Evolutionary conservation across 2,329 filamentous ascomycete genomes (phyloP).

Genomic region (Colletotrichum limetticola): DNA sequence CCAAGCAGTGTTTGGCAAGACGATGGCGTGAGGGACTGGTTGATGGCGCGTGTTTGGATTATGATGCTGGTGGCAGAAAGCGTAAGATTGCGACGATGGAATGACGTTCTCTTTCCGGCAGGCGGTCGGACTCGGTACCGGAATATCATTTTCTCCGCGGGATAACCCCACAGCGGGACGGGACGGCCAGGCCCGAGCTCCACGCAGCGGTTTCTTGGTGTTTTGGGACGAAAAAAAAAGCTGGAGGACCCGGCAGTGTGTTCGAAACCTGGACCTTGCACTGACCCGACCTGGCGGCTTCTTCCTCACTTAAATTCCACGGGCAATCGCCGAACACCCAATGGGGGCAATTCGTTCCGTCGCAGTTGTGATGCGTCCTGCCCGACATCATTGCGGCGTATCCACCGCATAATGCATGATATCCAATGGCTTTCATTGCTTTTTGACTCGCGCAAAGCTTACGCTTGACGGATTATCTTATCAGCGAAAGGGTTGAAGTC

Average conservation of each 20-base stretch:
- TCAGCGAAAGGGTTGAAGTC: neutral
- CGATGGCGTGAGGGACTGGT: constrained; percentile 15
- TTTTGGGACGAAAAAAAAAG: constrained; percentile 32
- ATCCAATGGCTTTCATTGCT: neutral
- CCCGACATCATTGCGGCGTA: neutral
- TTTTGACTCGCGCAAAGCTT: neutral
- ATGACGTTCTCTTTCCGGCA: constrained; percentile 27
- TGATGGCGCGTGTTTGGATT: constrained; percentile 31
- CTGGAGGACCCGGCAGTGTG: constrained; percentile 24
- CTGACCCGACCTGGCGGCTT: constrained; percentile 20
- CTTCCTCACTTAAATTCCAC: constrained; percentile 4
- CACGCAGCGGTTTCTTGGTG: constrained; percentile 24
- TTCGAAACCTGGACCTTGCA: constrained; percentile 35
- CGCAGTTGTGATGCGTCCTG: neutral
- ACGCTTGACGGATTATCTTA: neutral
- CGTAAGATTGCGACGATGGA: constrained; percentile 27
- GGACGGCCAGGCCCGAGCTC: constrained; percentile 34
- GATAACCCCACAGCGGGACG: constrained; percentile 29
- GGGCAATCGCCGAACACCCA: constrained; percentile 7
- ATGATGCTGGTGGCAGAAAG: constrained; percentile 39
- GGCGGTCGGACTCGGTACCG: constrained; percentile 15
- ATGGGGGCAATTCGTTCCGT: neutral
- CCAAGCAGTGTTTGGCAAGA: constrained; percentile 3
- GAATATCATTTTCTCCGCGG: neutral
- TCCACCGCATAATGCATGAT: neutral